Evolutionary conservation across 768 basidiomycete species (phyloP), one percentile per base, ranked within the genome.

Genomic region (Sporobolomyces roseus): DNA sequence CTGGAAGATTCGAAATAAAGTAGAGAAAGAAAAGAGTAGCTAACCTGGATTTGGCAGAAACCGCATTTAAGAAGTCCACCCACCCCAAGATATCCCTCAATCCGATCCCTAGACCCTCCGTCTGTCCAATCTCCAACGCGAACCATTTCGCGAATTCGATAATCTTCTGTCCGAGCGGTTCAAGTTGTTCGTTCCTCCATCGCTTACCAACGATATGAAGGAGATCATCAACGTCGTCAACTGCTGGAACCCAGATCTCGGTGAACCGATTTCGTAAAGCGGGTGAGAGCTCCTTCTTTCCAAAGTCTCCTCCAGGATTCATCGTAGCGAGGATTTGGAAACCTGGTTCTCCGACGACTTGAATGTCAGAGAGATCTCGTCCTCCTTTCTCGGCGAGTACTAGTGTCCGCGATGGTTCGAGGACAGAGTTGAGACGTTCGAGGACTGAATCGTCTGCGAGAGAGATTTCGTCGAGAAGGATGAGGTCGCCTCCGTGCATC

Each of bases 301-400:
- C 96, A 75, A 93, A 98, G 76, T 99, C 96, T 19, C 96, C 96
- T 25, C 96, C 96, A 0, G 96, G 96, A 77, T 99, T 99, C 96
- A 99, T 99, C 4, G 96, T 98, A 3, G 96, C 92, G 0, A 97
- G 82, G 43, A 99, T 85, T 77, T 93, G 88, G 83, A 99, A 99
- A 1, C 79, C 80, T 5, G 83, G 80, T 10, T 80, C 77, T 12
- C 92, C 93, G 25, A 79, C 81, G 48, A 98, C 81, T 10, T 83
- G 82, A 35, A 87, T 84, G 70, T 87, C 82, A 36, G 86, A 87
- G 16, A 85, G 81, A 67, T 87, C 85, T 49, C 83, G 84, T 16
- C 91, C 91, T 1, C 93, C 92, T 52, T 87, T 88, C 78, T 99
- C 96, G 1, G 96, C 96, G 17, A 99, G 84, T 8, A 96, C 89